phyloP scores from a whole-genome alignment of 345 rosid genomes.

The Corchorus capsularis region DNA sequence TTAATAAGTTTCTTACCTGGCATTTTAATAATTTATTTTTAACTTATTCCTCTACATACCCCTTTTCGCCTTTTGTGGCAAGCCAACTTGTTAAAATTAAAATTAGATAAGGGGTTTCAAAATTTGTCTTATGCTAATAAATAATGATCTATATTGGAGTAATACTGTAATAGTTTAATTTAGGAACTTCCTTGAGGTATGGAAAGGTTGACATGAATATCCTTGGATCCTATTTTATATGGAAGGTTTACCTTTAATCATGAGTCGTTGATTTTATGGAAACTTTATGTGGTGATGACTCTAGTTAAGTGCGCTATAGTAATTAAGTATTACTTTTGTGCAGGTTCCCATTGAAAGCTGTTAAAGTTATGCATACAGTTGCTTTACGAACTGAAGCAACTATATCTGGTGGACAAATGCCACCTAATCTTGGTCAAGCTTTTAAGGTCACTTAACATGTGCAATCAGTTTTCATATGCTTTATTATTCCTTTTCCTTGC shows the following conservation, averaged over 20 bases:
- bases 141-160: not conserved
- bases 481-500: not conserved
- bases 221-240: not conserved
- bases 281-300: not conserved
- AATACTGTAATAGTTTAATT: not conserved
- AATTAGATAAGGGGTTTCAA: not conserved
- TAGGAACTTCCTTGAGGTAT: not conserved
- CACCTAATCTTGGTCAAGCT: slow-evolving; percentile 90
- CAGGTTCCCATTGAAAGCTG: slow-evolving; percentile 18
- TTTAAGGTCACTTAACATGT: slow-evolving; percentile 49
- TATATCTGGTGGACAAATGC: slow-evolving; percentile 72
- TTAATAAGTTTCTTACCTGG: slow-evolving; percentile 7
- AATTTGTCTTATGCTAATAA: slow-evolving; percentile 5
- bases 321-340: not conserved
- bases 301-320: slow-evolving; percentile 17
- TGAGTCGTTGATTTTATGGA: not conserved
- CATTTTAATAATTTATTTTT: not conserved
- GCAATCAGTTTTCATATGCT: not conserved
- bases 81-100: not conserved
- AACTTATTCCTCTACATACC: not conserved
- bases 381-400: slow-evolving; percentile 84
- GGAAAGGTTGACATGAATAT: not conserved
- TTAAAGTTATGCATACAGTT: slow-evolving; percentile 98
- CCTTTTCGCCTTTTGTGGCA: not conserved
- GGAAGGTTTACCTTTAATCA: not conserved